Evolutionary conservation across 202 grass and related monocot genomes (phyloP), one percentile per base, ranked within the genome.

Genomic region (Musa balbisiana): DNA sequence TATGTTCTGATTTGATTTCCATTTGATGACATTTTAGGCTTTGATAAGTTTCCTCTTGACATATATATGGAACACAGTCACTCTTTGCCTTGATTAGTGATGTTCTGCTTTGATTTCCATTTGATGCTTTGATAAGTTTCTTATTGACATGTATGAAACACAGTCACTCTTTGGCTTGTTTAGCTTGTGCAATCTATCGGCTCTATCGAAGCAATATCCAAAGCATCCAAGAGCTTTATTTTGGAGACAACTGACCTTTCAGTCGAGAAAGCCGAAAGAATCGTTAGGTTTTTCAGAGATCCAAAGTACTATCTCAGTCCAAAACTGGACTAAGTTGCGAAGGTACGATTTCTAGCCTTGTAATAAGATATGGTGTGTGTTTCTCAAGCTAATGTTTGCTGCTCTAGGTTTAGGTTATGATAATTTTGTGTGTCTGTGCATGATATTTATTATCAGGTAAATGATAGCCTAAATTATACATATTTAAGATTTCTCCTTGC

Each of bases 241-340:
- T 78, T 97, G 69, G 86, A 92, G 80, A 92, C 75, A 67, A 97
- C 93, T 24, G 90, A 97, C 71, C 90, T 97, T 82, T 97, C 93
- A 10, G 81, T 60, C 16, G 90, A 92, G 67, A 92, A 92, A 86
- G 84, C 90, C 13, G 84, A 92, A 73, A 92, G 67, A 74, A 53
- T 92, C 76, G 79, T 84, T 66, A 92, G 80, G 71, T 91, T 92
- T 83, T 97, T 97, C 86, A 88, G 85, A 76, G 93, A 97, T 80
- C 87, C 86, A 67, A 82, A 86, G 59, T 91, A 89, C 80, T 89
- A 89, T 86, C 82, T 91, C 49, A 81, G 84, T 79, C 90, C 93
- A 53, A 97, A 84, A 76, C 89, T 97, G 26, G 75, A 89, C 69
- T 87, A 59, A 76, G 51, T 62, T 11, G 49, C 56, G 10, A 13